phyloP scores from a whole-genome alignment of 2,329 filamentous ascomycete genomes.

The Aspergillus sp. region DNA sequence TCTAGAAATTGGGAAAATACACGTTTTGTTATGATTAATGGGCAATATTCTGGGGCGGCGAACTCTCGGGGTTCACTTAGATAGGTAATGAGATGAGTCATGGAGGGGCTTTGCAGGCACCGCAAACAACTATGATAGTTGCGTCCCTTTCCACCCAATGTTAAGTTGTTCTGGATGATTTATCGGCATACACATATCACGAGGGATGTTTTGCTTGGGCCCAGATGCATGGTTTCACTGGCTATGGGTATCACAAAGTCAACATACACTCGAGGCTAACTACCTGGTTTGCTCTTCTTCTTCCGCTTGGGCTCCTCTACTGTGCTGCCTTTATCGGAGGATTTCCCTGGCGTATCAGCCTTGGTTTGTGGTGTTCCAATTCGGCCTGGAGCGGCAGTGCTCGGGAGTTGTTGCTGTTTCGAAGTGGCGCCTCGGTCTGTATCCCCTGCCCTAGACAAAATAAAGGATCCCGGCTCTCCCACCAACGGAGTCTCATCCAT shows the following conservation, averaged over 20 bases:
- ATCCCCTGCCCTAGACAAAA: constrained; percentile 49
- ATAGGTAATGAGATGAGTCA: background rate
- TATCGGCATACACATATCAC: background rate
- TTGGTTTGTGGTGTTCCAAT: constrained; percentile 34
- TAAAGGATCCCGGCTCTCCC: constrained; percentile 64
- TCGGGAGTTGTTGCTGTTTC: constrained; percentile 20
- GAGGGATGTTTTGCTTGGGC: background rate
- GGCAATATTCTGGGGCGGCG: background rate
- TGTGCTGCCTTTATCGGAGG: constrained; percentile 29
- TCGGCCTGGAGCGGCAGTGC: constrained; percentile 10
- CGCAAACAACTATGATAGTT: background rate
- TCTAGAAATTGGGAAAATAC: background rate
- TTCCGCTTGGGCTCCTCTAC: constrained; percentile 38
- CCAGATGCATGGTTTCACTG: background rate
- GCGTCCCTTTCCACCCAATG: background rate
- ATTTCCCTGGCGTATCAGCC: constrained; percentile 33
- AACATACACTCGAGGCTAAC: constrained; percentile 12
- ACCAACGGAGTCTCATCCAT: constrained; percentile 64
- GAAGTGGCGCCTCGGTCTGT: constrained; percentile 20
- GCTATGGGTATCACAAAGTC: constrained; percentile 1
- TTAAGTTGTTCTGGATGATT: background rate
- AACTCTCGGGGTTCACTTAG: background rate
- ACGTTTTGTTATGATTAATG: background rate
- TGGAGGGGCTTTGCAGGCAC: background rate
- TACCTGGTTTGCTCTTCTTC: constrained; percentile 36